Base-by-base conservation (phyloP, 257 asterid genomes). In the Rehmannia glutinosa region DNA sequence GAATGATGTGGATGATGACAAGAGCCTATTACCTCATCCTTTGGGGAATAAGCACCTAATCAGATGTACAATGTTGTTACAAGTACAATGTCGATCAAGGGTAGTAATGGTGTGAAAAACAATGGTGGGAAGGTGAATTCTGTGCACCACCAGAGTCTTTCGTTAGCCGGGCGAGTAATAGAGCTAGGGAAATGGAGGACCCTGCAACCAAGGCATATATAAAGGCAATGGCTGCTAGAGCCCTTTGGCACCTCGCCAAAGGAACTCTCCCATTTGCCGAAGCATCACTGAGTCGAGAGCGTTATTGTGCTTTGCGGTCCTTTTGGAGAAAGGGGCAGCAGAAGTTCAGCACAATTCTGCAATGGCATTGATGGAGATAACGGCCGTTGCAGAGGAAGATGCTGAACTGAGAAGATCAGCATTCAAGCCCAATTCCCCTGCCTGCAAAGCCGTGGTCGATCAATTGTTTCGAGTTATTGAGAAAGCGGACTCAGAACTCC, bases 201-300 rank as follows among this genome's bases (percentile, higher is more conserved):
- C 91, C 98, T 3, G 75, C 55, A 5, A 85, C 90, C 1, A 92
- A 87, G 74, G 82, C 89, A 7, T 59, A 87, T 10, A 86, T 87
- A 63, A 89, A 92, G 76, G 88, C 87, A 9, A 90, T 92, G 98
- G 78, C 95, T 1, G 97, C 98, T 0, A 75, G 85, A 65, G 98
- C 98, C 50, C 88, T 92, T 11, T 81, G 95, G 89, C 74, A 81
- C 24, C 96, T 92, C 0, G 88, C 95, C 33, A 87, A 66, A 59
- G 83, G 72, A 89, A 92, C 67, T 73, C 96, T 1, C 70, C 86
- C 11, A 92, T 89, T 42, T 92, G 96, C 62, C 80, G 80, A 11
- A 92, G 87, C 81, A 92, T 92, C 17, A 92, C 97, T 0, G 97
- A 92, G 38, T 92, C 97, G 1, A 74, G 91, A 58, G 97, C 95